phyloP scores from a whole-genome alignment of 192 early-diverging fungal species.

The Podila epigama region DNA sequence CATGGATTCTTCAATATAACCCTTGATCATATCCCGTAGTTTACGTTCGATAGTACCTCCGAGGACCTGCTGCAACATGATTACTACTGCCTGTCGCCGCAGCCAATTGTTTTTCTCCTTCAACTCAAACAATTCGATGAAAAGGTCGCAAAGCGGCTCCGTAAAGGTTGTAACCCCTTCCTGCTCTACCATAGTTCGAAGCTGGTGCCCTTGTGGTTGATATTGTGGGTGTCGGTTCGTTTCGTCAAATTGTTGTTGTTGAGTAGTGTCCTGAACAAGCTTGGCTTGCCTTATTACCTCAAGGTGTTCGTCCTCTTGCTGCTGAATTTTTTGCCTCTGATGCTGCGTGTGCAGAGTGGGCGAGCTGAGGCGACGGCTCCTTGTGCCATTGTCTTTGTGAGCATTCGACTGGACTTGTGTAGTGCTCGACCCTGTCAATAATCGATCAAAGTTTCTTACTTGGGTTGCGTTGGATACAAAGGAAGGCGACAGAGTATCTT shows the following conservation, averaged over 20 bases:
- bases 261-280: no score
- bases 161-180: constrained; percentile 61
- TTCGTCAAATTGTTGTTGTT: constrained; percentile 3
- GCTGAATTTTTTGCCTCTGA: constrained; percentile 19
- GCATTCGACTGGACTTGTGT: no score
- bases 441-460: no score
- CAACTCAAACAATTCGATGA: constrained; percentile 95
- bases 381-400: constrained; percentile 4
- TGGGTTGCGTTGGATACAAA: no score
- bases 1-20: constrained; percentile 48
- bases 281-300: no score
- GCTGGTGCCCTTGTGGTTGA: constrained; percentile 10
- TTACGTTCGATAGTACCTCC: constrained; percentile 88
- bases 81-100: constrained; percentile 83
- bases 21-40: constrained; percentile 50
- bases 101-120: constrained; percentile 89
- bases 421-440: no score
- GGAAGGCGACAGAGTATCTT: no score
- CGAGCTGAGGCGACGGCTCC: constrained; percentile 32
- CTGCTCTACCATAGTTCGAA: constrained; percentile 17
- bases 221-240: constrained; percentile 15
- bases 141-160: constrained; percentile 81
- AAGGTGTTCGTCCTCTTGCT: constrained; percentile 18
- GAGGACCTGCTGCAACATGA: constrained; percentile 86
- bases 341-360: constrained; percentile 42